A percentile compares a stretch with the other conserved stretches of the same genome.
Conservation (phyloP, 768 basidiomycete genomes). For the Boletus sp. region DNA sequence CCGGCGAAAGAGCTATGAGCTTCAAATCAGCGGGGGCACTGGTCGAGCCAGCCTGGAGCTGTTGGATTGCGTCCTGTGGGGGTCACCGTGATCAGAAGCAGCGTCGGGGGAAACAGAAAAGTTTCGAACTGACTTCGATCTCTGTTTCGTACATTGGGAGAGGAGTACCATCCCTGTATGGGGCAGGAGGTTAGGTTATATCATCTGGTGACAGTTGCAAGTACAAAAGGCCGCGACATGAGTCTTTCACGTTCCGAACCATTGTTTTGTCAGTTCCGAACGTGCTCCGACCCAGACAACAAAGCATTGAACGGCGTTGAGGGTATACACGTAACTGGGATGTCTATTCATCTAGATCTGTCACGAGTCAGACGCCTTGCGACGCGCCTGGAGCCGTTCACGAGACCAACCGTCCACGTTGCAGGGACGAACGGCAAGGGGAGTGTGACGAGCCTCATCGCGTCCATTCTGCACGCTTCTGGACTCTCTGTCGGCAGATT, state of each 20-base stretch:
- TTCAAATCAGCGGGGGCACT: conserved; percentile 16
- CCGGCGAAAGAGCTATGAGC: conserved; percentile 18
- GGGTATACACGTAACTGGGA: conserved; percentile 20
- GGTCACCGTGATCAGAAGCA: neutral
- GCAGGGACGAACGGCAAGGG: conserved; percentile 98
- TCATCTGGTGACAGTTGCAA: no score
- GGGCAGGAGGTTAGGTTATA: neutral
- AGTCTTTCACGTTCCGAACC: no score
- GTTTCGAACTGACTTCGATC: conserved; percentile 14
- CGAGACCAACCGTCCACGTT: conserved; percentile 83
- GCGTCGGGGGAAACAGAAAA: neutral
- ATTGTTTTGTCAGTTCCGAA: no score
- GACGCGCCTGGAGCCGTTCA: conserved; percentile 55
- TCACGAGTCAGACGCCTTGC: conserved; percentile 57
- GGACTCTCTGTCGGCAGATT: conserved; percentile 72
- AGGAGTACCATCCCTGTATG: neutral
- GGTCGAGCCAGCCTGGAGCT: conserved; percentile 24
- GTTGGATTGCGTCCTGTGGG: conserved; percentile 17
- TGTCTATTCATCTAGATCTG: conserved; percentile 71
- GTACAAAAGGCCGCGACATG: no score
- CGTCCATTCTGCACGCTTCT: conserved; percentile 66
- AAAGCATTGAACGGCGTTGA: neutral
- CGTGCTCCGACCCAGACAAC: neutral
- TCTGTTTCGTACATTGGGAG: conserved; percentile 17
- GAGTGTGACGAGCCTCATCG: conserved; percentile 79